These are phyloP conservation scores for Dioszegia aurantiaca DNA, from an alignment of 768 basidiomycete genomes.

Conservation along the genomic window DNA sequence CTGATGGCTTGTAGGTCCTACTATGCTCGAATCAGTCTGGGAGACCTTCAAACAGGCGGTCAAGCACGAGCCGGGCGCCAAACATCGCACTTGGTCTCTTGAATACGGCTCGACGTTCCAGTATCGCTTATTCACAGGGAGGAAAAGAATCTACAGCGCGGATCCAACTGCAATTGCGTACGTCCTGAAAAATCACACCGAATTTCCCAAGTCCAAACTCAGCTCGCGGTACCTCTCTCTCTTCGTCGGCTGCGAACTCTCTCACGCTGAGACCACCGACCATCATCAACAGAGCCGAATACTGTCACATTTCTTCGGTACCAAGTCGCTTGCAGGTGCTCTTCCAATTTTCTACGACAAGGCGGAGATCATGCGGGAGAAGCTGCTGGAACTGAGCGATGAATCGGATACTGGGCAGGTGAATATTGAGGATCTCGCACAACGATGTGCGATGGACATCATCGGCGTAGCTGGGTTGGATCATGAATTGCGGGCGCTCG, in stretches of 20 bases:
- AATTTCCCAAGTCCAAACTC: not conserved
- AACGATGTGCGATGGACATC: conserved; percentile 68
- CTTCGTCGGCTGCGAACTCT: conserved; percentile 66
- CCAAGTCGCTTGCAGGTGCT: conserved; percentile 58
- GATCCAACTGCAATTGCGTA: not conserved
- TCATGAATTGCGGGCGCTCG: conserved; percentile 78
- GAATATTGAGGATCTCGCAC: conserved; percentile 63
- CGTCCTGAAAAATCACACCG: not conserved
- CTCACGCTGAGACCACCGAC: conserved; percentile 55
- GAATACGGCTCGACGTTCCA: no score
- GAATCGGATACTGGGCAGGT: conserved; percentile 50
- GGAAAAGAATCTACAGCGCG: not conserved
- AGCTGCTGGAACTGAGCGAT: conserved; percentile 24
- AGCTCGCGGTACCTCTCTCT: not conserved
- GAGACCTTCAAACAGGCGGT: no score
- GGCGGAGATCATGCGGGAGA: conserved; percentile 56
- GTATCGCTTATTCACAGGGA: no score
- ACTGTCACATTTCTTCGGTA: conserved; percentile 54
- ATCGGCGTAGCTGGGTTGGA: conserved; percentile 74
- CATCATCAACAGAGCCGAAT: conserved; percentile 71
- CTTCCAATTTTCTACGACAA: conserved; percentile 63
- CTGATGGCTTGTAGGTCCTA: no score
- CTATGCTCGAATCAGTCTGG: no score
- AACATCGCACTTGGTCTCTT: no score
- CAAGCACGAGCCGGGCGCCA: no score